phyloP scores from a whole-genome alignment of 257 asterid genomes.

The Nicotiana sylvestris region DNA sequence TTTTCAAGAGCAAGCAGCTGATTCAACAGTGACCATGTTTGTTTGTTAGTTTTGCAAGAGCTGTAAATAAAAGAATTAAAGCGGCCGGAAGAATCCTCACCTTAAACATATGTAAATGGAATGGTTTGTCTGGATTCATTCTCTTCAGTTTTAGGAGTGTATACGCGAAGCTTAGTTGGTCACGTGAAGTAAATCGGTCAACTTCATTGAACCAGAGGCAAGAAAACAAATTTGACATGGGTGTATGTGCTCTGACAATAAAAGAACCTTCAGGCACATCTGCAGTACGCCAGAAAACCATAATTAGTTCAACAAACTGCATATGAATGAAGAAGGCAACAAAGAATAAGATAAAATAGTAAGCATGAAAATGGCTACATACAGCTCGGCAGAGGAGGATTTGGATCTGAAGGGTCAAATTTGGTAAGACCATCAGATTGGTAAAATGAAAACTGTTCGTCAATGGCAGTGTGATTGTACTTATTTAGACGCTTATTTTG shows the following conservation, averaged over 20 bases:
- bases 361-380: constrained; percentile 23
- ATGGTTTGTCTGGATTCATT: constrained; percentile 58
- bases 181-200: constrained; percentile 84
- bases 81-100: constrained; percentile 26
- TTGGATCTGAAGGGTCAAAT: constrained; percentile 65
- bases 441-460: constrained; percentile 73
- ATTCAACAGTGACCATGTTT: neutral
- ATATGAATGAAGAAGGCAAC: constrained; percentile 8
- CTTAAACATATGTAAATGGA: constrained; percentile 80
- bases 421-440: constrained; percentile 84
- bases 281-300: constrained; percentile 19
- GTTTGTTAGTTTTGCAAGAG: neutral
- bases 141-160: constrained; percentile 77
- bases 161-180: constrained; percentile 89
- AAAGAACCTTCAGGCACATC: constrained; percentile 96
- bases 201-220: constrained; percentile 97
- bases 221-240: constrained; percentile 83
- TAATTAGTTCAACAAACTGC: constrained; percentile 4
- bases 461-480: constrained; percentile 75
- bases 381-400: constrained; percentile 74
- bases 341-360: constrained; percentile 8
- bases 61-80: neutral
- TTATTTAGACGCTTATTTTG: constrained; percentile 86
- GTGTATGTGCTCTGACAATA: constrained; percentile 84
- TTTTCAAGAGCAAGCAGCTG: neutral